Evolutionary conservation across 1,284 basidiomycete species (phyloP).

Genomic region (Sutorius eximius): DNA sequence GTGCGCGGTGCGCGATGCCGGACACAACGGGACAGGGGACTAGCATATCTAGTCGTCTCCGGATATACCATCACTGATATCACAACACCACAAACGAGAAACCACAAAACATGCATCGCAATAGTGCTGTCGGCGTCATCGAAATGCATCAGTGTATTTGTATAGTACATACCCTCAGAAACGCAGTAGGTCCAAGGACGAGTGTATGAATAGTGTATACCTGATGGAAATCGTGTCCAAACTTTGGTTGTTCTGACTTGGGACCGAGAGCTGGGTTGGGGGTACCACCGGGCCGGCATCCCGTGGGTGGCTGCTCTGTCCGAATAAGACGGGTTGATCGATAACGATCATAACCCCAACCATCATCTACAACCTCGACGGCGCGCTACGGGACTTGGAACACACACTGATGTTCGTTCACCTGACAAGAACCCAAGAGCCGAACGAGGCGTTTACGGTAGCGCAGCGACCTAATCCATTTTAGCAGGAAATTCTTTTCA

Average conservation of each 20-base stretch:
- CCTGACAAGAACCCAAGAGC: background rate
- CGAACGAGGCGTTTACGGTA: background rate
- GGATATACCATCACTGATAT: background rate
- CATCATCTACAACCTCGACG: background rate
- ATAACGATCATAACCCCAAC: background rate
- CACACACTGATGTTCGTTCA: background rate
- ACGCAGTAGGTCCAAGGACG: background rate
- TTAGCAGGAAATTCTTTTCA: background rate
- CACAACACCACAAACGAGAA: background rate
- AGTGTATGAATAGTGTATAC: background rate
- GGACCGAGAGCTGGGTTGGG: background rate
- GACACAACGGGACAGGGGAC: background rate
- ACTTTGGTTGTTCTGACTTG: background rate
- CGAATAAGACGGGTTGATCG: background rate
- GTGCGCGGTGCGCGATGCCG: constrained; percentile 19
- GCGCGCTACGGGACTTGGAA: background rate
- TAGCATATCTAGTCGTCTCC: background rate
- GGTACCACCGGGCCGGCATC: background rate
- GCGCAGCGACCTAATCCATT: background rate
- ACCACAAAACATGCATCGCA: background rate
- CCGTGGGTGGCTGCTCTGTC: background rate
- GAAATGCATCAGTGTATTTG: background rate
- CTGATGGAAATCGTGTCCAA: background rate
- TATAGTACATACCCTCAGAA: background rate
- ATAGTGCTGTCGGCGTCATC: background rate